Evolutionary conservation across 2,329 filamentous ascomycete genomes (phyloP).

Genomic region (Arthrobotrys pseudoclavata): DNA sequence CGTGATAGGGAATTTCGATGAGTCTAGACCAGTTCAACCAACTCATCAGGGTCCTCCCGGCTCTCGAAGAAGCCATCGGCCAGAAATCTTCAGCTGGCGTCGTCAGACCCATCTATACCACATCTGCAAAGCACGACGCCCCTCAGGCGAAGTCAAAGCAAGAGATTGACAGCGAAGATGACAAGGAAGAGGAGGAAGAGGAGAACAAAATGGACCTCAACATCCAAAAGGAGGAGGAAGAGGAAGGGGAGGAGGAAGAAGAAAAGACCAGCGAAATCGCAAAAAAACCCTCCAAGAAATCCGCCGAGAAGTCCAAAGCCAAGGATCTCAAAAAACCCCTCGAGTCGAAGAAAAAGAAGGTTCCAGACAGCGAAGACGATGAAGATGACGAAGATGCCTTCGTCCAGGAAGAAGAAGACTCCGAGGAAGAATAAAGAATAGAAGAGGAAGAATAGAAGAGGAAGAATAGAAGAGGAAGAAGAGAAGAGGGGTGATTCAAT

Average conservation of each 20-base stretch:
- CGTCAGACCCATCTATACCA: conserved; percentile 61
- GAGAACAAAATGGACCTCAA: conserved; percentile 33
- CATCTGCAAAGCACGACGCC: conserved; percentile 64
- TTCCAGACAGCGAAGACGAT: conserved; percentile 66
- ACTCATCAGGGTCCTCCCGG: conserved; percentile 72
- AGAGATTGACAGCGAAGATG: conserved; percentile 44
- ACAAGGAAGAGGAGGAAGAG: conserved; percentile 43
- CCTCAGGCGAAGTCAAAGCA: conserved; percentile 65
- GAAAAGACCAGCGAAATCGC: too few relatives aligned
- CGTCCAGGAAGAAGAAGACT: conserved; percentile 30
- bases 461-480: conserved; percentile 45
- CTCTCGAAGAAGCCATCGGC: conserved; percentile 72
- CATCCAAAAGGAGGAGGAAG: conserved; percentile 5
- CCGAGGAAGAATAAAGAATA: conserved; percentile 63
- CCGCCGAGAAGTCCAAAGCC: conserved; percentile 58
- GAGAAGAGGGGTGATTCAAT: background rate
- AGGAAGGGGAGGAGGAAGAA: conserved; percentile 39
- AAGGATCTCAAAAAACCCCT: conserved; percentile 55
- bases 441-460: background rate
- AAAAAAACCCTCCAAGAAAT: conserved; percentile 56
- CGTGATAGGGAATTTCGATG: conserved; percentile 76
- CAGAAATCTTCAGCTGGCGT: conserved; percentile 68
- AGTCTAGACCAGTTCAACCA: conserved; percentile 74
- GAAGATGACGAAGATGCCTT: conserved; percentile 58
- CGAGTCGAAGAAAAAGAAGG: conserved; percentile 64